phyloP scores from a whole-genome alignment of 805 yeast genomes.

The Candida hispaniensis region DNA sequence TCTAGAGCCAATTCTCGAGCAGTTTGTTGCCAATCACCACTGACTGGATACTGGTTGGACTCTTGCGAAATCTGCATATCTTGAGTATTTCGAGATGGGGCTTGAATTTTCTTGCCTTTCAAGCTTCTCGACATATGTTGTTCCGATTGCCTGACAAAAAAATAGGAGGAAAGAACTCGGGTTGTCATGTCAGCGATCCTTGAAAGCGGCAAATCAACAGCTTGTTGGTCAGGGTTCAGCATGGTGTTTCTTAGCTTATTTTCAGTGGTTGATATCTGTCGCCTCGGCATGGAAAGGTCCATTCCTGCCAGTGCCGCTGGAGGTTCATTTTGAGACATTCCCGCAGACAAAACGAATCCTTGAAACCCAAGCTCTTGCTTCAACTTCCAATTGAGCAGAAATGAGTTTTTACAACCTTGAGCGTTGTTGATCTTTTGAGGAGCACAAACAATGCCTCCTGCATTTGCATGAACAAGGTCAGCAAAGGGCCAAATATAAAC shows the following conservation, averaged over 20 bases:
- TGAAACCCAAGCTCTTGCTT: constrained; percentile 56
- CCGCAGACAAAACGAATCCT: constrained; percentile 56
- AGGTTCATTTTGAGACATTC: constrained; percentile 59
- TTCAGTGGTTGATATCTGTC: constrained; percentile 3
- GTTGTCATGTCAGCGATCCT: constrained; percentile 48
- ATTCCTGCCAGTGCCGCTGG: constrained; percentile 47
- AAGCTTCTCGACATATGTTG: no score
- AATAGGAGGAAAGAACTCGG: constrained; percentile 42
- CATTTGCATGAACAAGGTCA: constrained; percentile 49
- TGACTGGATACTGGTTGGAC: no score
- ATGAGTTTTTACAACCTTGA: constrained; percentile 50
- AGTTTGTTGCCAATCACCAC: constrained; percentile 27
- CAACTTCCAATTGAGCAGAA: constrained; percentile 42
- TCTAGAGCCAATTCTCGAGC: constrained; percentile 47
- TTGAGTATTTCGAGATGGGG: no score
- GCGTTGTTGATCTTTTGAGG: constrained; percentile 47
- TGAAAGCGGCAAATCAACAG: constrained; percentile 35
- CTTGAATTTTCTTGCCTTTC: no score
- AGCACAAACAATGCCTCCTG: constrained; percentile 51
- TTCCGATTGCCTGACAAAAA: constrained; percentile 32
- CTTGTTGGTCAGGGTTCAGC: constrained; percentile 11
- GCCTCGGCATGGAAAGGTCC: constrained; percentile 45
- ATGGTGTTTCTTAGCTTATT: constrained; percentile 11
- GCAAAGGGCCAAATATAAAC: constrained; percentile 58
- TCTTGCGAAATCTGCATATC: no score